phyloP scores from a whole-genome alignment of 2,329 filamentous ascomycete genomes.

The Cladorrhinum sp. region DNA sequence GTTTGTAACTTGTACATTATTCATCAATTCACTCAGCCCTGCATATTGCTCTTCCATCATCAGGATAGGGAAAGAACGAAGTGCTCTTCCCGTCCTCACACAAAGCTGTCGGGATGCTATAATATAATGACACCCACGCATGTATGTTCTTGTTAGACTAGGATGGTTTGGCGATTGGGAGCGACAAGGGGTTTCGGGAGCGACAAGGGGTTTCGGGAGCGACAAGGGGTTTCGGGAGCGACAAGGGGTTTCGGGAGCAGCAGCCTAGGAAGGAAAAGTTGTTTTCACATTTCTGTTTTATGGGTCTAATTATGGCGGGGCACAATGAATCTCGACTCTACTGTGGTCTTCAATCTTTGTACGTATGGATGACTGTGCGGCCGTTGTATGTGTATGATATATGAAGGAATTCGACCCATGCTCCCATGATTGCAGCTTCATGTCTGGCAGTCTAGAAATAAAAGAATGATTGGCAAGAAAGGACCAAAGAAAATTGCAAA shows the following conservation, averaged over 20 bases:
- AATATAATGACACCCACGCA: neutral
- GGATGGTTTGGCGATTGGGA: neutral
- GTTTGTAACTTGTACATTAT: conserved; percentile 8
- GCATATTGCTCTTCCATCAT: neutral
- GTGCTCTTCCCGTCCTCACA: neutral
- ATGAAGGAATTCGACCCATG: too few relatives aligned
- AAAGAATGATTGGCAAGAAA: too few relatives aligned
- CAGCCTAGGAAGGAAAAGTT: neutral
- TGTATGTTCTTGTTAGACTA: neutral
- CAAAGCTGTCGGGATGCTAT: neutral
- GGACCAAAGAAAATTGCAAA: neutral
- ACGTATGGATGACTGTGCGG: neutral
- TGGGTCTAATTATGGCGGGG: neutral
- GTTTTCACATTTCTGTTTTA: neutral
- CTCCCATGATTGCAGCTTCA: too few relatives aligned
- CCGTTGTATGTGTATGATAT: neutral
- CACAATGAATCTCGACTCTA: neutral
- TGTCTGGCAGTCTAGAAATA: too few relatives aligned
- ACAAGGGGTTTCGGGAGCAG: neutral
- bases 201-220: neutral
- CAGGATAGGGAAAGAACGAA: neutral
- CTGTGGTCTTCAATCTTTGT: neutral
- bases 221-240: neutral
- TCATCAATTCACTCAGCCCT: neutral
- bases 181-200: too few relatives aligned